Evolutionary conservation across 1,284 basidiomycete genomes (phyloP).

Genomic region (Melampsora occidentalis): DNA sequence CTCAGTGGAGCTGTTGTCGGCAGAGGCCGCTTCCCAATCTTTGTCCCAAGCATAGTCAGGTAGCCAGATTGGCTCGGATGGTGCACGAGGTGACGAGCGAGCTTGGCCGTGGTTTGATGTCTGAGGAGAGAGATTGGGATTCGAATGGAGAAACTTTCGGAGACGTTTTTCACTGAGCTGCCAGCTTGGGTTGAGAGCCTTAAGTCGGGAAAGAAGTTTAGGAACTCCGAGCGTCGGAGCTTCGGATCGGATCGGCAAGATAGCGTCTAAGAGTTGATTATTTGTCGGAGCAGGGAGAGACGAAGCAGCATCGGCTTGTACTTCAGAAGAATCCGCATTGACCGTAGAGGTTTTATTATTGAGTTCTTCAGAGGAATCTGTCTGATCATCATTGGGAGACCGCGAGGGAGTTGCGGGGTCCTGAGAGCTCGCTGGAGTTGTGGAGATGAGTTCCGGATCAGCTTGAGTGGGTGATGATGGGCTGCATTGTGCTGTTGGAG

Average conservation of each 20-base stretch:
- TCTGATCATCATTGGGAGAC: constrained; percentile 2
- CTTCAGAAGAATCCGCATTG: not conserved
- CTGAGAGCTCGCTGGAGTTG: not conserved
- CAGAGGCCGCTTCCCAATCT: constrained; percentile 41
- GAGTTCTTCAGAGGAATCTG: constrained; percentile 5
- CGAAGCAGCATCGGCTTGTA: not conserved
- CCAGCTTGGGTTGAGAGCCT: constrained; percentile 34
- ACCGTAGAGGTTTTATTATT: not conserved
- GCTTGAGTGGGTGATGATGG: not conserved
- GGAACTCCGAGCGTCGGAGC: constrained; percentile 33
- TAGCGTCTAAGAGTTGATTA: constrained; percentile 25
- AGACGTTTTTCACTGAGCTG: constrained; percentile 41
- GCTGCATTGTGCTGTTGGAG: not conserved
- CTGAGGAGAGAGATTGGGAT: constrained; percentile 26
- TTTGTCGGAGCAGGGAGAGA: constrained; percentile 19
- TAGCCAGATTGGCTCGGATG: constrained; percentile 38
- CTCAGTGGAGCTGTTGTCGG: constrained; percentile 26
- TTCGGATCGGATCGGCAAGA: constrained; percentile 19
- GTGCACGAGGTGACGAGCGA: constrained; percentile 13
- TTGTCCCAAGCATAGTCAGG: constrained; percentile 42
- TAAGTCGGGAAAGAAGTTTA: constrained; percentile 35
- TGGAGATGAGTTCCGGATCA: not conserved
- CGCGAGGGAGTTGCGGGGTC: not conserved
- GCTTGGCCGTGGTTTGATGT: not conserved
- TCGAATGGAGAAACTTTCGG: constrained; percentile 33